These are phyloP conservation scores for Rubus parviflorus DNA, from an alignment of 306 rosid genomes.

Conservation along the genomic window DNA sequence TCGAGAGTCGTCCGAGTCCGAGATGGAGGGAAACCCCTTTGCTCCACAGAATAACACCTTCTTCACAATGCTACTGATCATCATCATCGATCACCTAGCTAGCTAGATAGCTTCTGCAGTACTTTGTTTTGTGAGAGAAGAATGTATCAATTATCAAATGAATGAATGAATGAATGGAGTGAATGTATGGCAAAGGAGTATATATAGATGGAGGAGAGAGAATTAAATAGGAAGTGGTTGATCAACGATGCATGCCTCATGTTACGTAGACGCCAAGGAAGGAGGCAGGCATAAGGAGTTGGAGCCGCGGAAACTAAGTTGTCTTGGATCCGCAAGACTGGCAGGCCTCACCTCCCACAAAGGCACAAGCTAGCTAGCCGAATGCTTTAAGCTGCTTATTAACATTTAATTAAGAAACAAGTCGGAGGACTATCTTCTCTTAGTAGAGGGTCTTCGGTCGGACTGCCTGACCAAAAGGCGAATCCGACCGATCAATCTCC, in stretches of 20 bases:
- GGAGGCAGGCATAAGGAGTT: neutral
- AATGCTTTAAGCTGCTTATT: neutral
- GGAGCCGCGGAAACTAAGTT: neutral
- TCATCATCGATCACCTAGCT: neutral
- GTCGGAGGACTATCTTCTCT: neutral
- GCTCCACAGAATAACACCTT: conserved; percentile 7
- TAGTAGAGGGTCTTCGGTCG: neutral
- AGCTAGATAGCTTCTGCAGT: neutral
- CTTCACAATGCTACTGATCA: conserved; percentile 1
- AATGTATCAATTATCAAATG: neutral
- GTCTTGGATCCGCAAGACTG: neutral
- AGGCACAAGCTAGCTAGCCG: neutral
- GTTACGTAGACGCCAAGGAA: neutral
- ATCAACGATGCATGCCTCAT: neutral
- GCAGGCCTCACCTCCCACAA: neutral
- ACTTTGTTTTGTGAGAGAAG: neutral
- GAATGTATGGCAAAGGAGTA: neutral
- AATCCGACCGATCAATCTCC: neutral
- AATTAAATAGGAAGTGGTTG: neutral
- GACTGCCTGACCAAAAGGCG: too few species aligned
- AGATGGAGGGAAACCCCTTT: neutral
- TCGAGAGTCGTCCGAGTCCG: neutral
- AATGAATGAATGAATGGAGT: neutral
- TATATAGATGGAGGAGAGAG: neutral
- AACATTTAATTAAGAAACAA: neutral